Conservation (phyloP, 2,329 filamentous ascomycete genomes). For the Aspergillus intermedius region DNA sequence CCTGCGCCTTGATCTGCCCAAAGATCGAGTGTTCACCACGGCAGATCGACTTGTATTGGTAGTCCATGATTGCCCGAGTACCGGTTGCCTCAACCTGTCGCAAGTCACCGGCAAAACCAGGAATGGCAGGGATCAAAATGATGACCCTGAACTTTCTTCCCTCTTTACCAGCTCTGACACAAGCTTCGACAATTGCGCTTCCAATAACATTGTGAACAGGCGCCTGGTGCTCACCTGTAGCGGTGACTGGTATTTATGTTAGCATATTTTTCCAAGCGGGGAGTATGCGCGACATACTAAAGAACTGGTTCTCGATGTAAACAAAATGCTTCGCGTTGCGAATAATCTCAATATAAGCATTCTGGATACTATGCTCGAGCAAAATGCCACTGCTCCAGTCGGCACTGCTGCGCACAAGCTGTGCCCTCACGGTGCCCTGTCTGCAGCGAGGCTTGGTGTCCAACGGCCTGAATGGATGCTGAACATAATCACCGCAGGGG, state of each 20-base stretch:
- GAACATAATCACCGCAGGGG: slow-evolving; percentile 78
- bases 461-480: slow-evolving; percentile 69
- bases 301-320: slow-evolving; percentile 99
- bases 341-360: slow-evolving; percentile 81
- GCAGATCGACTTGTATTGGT: slow-evolving; percentile 93
- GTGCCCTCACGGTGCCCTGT: slow-evolving; percentile 70
- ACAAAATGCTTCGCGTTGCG: slow-evolving; percentile 83
- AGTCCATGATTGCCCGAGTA: slow-evolving; percentile 94
- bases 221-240: slow-evolving; percentile 78
- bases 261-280: slow-evolving; percentile 9
- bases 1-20: slow-evolving; percentile 64
- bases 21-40: slow-evolving; percentile 89
- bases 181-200: slow-evolving; percentile 81
- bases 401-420: slow-evolving; percentile 79
- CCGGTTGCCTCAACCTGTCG: slow-evolving; percentile 75
- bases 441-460: slow-evolving; percentile 57
- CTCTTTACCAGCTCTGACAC: slow-evolving; percentile 73
- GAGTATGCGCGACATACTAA: slow-evolving; percentile 50
- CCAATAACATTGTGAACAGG: slow-evolving; percentile 88
- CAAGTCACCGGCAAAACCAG: slow-evolving; percentile 89
- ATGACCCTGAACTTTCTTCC: slow-evolving; percentile 85
- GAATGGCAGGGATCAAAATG: slow-evolving; percentile 81
- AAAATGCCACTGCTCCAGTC: slow-evolving; percentile 94
- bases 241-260: slow-evolving; percentile 52
- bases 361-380: slow-evolving; percentile 74